phyloP scores from a whole-genome alignment of 345 rosid species.

The Schrenkiella parvula region DNA sequence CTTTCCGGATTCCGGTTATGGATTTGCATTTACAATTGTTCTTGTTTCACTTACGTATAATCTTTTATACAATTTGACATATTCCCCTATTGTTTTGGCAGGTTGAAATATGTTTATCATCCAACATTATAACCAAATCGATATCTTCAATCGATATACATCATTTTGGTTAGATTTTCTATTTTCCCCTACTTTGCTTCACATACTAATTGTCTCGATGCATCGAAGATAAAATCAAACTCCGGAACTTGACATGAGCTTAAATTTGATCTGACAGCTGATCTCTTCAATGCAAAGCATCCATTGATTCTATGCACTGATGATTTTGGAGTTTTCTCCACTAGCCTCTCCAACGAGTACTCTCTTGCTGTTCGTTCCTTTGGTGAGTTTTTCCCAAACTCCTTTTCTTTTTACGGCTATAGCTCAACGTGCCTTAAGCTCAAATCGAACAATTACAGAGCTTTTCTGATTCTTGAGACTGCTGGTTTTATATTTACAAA shows the following conservation, averaged over 20 bases:
- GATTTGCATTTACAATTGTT: neutral
- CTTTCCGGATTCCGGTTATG: slow-evolving; percentile 59
- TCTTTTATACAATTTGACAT: neutral
- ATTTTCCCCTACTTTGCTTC: neutral
- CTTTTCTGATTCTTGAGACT: neutral
- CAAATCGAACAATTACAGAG: slow-evolving; percentile 6
- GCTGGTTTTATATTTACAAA: neutral
- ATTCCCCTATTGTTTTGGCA: slow-evolving; percentile 32
- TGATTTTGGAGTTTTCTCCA: slow-evolving; percentile 84
- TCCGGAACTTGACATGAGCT: neutral
- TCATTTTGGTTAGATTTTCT: slow-evolving; percentile 66
- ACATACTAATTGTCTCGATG: neutral
- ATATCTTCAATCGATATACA: slow-evolving; percentile 80
- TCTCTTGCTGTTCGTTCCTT: slow-evolving; percentile 66
- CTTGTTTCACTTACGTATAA: neutral
- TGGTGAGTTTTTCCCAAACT: slow-evolving; percentile 37
- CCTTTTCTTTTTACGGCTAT: neutral
- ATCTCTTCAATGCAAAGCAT: slow-evolving; percentile 65
- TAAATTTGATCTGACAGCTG: slow-evolving; percentile 43
- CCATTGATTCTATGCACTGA: slow-evolving; percentile 84
- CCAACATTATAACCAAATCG: slow-evolving; percentile 79
- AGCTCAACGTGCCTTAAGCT: too few relatives aligned
- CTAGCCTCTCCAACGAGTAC: slow-evolving; percentile 72
- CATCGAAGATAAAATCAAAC: neutral
- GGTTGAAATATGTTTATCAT: slow-evolving; percentile 98